Percentiles rank a stretch among this genome's conserved stretches.
Evolutionary conservation across 768 basidiomycete species (phyloP).

Genomic region (Leucosporidium creatinivorum): DNA sequence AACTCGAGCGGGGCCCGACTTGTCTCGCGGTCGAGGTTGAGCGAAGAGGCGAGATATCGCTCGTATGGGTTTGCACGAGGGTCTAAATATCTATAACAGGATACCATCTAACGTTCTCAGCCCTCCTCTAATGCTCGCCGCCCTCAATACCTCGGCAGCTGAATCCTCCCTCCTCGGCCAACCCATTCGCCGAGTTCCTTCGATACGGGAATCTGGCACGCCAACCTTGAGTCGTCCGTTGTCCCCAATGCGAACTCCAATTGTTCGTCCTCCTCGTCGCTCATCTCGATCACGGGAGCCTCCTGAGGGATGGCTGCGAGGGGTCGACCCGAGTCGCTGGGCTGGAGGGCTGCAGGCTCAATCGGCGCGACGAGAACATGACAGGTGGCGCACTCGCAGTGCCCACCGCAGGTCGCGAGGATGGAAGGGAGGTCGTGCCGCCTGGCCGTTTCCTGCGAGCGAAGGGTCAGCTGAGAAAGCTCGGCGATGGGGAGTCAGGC

Average conservation of each 20-base stretch:
- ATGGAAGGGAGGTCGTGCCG: conserved; percentile 20
- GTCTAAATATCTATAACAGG: too few relatives aligned
- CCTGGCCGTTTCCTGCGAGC: conserved; percentile 15
- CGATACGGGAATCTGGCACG: conserved; percentile 31
- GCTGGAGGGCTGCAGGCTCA: neutral
- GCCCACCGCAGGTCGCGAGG: conserved; percentile 35
- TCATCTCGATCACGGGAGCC: conserved; percentile 25
- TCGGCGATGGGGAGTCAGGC: neutral
- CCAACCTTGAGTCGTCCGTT: conserved; percentile 29
- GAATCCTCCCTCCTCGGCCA: conserved; percentile 20
- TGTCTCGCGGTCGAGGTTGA: too few relatives aligned
- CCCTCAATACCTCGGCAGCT: conserved; percentile 20
- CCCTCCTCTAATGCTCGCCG: too few relatives aligned
- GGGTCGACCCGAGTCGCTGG: neutral
- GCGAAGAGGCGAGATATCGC: too few relatives aligned
- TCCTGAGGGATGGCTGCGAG: neutral
- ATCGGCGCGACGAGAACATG: conserved; percentile 29
- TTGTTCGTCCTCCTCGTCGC: conserved; percentile 37
- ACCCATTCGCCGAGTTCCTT: conserved; percentile 29
- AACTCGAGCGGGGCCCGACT: too few relatives aligned
- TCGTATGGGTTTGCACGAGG: too few relatives aligned
- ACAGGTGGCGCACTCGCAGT: conserved; percentile 37
- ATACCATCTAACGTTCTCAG: too few relatives aligned
- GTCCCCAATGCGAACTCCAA: conserved; percentile 34
- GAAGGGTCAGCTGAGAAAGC: neutral